phyloP scores from a whole-genome alignment of 306 rosid species.

The Acacia confusa region DNA sequence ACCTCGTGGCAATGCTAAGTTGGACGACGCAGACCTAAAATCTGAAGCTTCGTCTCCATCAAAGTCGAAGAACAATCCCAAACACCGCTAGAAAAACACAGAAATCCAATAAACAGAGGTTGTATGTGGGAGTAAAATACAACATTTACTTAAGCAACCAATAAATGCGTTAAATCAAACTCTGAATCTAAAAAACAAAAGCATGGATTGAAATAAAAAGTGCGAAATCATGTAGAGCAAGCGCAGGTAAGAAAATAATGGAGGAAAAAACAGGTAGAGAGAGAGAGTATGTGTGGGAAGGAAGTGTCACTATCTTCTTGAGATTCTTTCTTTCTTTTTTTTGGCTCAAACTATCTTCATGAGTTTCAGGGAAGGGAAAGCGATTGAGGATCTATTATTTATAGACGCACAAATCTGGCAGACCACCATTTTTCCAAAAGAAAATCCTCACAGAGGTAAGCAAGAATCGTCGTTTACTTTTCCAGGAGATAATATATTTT shows the following conservation, averaged over 20 bases:
- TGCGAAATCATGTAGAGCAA: not conserved
- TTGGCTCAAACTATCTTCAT: slow-evolving; percentile 47
- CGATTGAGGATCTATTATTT: slow-evolving; percentile 55
- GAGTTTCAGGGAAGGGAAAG: slow-evolving; percentile 67
- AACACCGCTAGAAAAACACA: slow-evolving; percentile 2
- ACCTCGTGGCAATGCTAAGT: not conserved
- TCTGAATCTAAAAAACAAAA: not conserved
- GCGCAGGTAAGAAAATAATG: not conserved
- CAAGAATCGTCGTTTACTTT: slow-evolving; percentile 22
- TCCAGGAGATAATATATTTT: not conserved
- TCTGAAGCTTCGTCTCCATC: slow-evolving; percentile 32
- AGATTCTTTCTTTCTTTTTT: slow-evolving; percentile 34
- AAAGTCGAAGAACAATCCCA: slow-evolving; percentile 1
- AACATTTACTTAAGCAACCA: not conserved
- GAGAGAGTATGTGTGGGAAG: not conserved
- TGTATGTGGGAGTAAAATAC: not conserved
- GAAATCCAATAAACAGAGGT: not conserved
- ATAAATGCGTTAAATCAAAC: not conserved
- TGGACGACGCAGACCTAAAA: slow-evolving; percentile 14
- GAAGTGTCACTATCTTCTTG: slow-evolving; percentile 72
- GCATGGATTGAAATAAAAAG: not conserved
- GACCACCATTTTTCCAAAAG: slow-evolving; percentile 27
- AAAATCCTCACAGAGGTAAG: slow-evolving; percentile 31
- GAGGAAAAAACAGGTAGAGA: slow-evolving; percentile 55
- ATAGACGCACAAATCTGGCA: slow-evolving; percentile 52